phyloP scores from a whole-genome alignment of 2,329 filamentous ascomycete genomes.

The Botrytis pseudocinerea region DNA sequence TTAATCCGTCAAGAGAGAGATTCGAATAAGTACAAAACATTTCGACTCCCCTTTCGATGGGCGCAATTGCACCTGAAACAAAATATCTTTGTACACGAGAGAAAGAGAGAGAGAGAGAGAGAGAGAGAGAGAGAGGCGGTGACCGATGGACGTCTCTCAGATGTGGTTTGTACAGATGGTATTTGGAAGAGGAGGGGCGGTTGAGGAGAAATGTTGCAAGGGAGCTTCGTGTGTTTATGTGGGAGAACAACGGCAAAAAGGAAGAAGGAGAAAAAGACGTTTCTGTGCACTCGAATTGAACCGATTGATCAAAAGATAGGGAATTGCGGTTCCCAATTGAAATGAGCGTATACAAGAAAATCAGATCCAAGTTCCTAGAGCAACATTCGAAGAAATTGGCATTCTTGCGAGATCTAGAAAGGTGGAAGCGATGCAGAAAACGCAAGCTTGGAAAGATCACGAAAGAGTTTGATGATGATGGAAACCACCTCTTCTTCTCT shows the following conservation, averaged over 20 bases:
- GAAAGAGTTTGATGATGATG: not conserved
- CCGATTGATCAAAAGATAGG: conserved; percentile 10
- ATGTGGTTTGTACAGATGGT: conserved; percentile 4
- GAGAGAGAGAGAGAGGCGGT: conserved; percentile 33
- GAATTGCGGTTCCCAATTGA: conserved; percentile 22
- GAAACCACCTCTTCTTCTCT: conserved; percentile 6
- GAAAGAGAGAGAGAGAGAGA: conserved; percentile 30
- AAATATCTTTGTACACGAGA: conserved; percentile 27
- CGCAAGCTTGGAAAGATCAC: not conserved
- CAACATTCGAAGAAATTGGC: conserved; percentile 6
- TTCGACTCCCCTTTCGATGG: conserved; percentile 34
- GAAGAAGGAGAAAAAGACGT: not conserved
- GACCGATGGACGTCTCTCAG: conserved; percentile 22
- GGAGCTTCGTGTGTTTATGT: conserved; percentile 21
- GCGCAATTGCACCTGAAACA: conserved; percentile 36
- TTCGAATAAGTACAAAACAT: conserved; percentile 40
- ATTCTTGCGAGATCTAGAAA: not conserved
- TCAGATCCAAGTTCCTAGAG: not conserved
- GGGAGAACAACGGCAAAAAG: conserved; percentile 3
- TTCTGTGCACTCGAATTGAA: conserved; percentile 12
- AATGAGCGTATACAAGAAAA: conserved; percentile 22
- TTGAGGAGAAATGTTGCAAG: conserved; percentile 19
- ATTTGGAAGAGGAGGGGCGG: not conserved
- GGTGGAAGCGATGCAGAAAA: conserved; percentile 8
- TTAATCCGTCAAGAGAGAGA: conserved; percentile 43